Base-by-base conservation (phyloP, 2,329 filamentous ascomycete genomes). In the Cephalotrichum gorgonifer region DNA sequence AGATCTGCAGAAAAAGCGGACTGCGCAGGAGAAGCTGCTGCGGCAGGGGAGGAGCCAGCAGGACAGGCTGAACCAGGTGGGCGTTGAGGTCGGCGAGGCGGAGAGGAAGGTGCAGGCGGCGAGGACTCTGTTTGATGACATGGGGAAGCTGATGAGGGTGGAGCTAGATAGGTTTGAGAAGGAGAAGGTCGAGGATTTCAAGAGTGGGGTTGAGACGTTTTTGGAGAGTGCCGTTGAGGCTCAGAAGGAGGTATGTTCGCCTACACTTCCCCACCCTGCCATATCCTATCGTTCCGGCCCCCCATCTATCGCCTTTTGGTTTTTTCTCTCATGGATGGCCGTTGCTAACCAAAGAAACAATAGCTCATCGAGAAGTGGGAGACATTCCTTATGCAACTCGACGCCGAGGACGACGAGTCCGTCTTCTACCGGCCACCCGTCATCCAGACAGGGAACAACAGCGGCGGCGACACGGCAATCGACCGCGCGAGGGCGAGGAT, bases 121-220 rank as follows among this genome's bases (percentile, higher is more conserved):
- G 1, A 75, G 90, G 48, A 69, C 97, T 51, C 68, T 96, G 43
- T 98, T 98, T 60, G 93, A 98, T 56, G 93, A 98, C 61, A 97
- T 98, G 90, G 93, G 93, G 14, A 78, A 89, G 12, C 70, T 96
- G 61, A 93, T 98, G 89, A 81, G 88, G 52, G 76, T 76, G 31
- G 93, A 98, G 66, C 74, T 98, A 56, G 93, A 97, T 59, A 78
- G 90, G 17, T 98, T 98, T 60, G 93, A 98, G 70, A 80, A 79
- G 58, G 93, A 98, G 68, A 98, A 98, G 73, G 93, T 98, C 3
- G 93, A 98, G 63, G 93, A 98, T 63, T 98, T 98, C 67, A 98
- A 98, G 74, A 93, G 86, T 54, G 91, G 90, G 0, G 90, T 98
- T 2, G 93, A 98, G 71, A 98, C 93, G 1, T 98, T 95, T 68